Conservation (phyloP, 192 early-diverging fungal species). For the Backusella mclennaniae region DNA sequence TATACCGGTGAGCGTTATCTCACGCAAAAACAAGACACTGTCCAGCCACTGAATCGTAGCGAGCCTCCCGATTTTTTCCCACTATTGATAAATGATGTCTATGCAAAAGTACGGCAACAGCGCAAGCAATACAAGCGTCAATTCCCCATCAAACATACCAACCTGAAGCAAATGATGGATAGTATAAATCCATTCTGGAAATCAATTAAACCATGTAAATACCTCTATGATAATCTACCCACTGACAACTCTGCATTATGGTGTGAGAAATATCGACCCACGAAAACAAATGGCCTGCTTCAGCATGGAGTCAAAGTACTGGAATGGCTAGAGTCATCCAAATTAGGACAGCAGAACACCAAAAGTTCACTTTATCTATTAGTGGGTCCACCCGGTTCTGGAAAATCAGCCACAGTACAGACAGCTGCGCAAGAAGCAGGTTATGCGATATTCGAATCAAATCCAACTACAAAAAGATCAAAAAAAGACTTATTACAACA, state of each 20-base stretch:
- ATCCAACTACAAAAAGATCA: slow-evolving; percentile 62
- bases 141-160: not conserved
- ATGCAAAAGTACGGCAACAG: not conserved
- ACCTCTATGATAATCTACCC: not conserved
- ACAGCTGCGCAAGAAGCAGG: slow-evolving; percentile 70
- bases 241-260: not conserved
- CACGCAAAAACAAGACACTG: not conserved
- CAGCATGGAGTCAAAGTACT: not conserved
- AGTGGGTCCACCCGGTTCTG: slow-evolving; percentile 65
- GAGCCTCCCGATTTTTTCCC: not conserved
- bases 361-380: slow-evolving; percentile 44
- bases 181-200: not conserved
- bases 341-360: not conserved
- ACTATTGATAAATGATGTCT: not conserved
- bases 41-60: not conserved
- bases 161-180: not conserved
- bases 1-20: not conserved
- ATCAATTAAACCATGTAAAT: not conserved
- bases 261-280: slow-evolving; percentile 30
- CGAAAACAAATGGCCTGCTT: slow-evolving; percentile 10
- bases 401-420: slow-evolving; percentile 73
- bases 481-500: slow-evolving; percentile 67
- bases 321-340: slow-evolving; percentile 20
- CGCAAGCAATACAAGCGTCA: not conserved
- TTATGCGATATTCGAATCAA: slow-evolving; percentile 76